Percentiles rank a stretch among this genome's conserved stretches.
These are phyloP conservation scores for Mycena belliarum DNA, from an alignment of 768 basidiomycete genomes.

Conservation along the genomic window DNA sequence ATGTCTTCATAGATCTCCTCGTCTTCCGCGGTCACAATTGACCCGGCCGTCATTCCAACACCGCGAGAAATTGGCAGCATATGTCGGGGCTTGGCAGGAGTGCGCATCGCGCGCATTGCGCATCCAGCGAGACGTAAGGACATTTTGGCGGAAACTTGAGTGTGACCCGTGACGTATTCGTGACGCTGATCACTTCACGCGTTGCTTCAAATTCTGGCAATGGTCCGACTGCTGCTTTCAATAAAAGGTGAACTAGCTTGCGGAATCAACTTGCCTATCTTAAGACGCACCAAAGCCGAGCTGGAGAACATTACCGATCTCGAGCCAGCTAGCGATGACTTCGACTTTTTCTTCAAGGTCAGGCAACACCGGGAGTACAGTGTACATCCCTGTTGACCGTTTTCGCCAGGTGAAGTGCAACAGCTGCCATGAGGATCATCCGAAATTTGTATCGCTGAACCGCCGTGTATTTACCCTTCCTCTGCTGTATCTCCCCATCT, in stretches of 20 bases:
- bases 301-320: conserved; percentile 78
- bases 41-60: not conserved
- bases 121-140: conserved; percentile 21
- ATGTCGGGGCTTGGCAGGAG: not conserved
- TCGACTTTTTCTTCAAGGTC: conserved; percentile 82
- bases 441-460: conserved; percentile 72
- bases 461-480: conserved; percentile 47
- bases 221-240: conserved; percentile 18
- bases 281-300: conserved; percentile 64
- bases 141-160: conserved; percentile 6
- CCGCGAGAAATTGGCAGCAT: conserved; percentile 21
- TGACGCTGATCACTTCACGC: not conserved
- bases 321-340: conserved; percentile 62
- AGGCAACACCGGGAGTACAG: too few species aligned
- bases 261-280: conserved; percentile 38
- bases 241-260: conserved; percentile 16
- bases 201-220: not conserved
- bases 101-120: not conserved
- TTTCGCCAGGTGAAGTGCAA: conserved; percentile 68
- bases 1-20: conserved; percentile 45
- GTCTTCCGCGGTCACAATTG: conserved; percentile 35
- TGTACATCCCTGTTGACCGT: too few species aligned
- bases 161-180: not conserved
- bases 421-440: conserved; percentile 76
- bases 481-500: conserved; percentile 6